Base-by-base conservation (phyloP, 768 basidiomycete species). In the Porphyrellus cyaneotinctus region DNA sequence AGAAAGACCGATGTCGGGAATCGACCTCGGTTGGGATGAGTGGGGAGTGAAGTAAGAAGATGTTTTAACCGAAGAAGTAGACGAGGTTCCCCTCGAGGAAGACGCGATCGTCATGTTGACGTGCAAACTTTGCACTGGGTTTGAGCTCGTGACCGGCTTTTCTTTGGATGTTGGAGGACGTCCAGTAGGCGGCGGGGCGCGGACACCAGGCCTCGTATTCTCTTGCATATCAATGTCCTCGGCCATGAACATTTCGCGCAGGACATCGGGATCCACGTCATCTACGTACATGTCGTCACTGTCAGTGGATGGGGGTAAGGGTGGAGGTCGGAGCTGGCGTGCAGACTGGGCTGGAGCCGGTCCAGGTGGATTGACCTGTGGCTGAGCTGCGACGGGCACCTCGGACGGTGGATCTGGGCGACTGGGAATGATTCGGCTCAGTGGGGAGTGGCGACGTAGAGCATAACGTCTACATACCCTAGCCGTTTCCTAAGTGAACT, bases 401-500 rank as follows among this genome's bases (percentile, higher is more conserved):
- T 63, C 57, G 4, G 54, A 55, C 4, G 55, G 55, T 12, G 64
- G 66, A 33, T 67, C 66, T 38, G 69, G 62, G 39, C 63, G 60
- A 42, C 67, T 68, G 33, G 13, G 24, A 52, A 44, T 9, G n/a
- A 15, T 33, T 44, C 42, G 42, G 37, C 14, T 39, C 11, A 43
- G 14, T 7, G 17, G 14, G 36, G 4, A 32, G 17, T 32, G 17
- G 11, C 26, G 28, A 13, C 22, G n/a, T 14, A 18, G 8, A 11
- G 31, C 5, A 37, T 36, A 22, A 44, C 23, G 63, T 20, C 18
- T 37, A 26, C 79, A 64, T 67, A 90, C 93, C 89, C 84, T 64
- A 93, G 69, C 50, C 90, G 80, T 36, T 68, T 62, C 43, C 78
- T 77, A 18, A 95, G 74, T 23, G 79, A 76, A 38, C 77, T 74